Evolutionary conservation across 116 monocot species (phyloP), one percentile per base, ranked within the genome.

Genomic region (Posidonia oceanica): DNA sequence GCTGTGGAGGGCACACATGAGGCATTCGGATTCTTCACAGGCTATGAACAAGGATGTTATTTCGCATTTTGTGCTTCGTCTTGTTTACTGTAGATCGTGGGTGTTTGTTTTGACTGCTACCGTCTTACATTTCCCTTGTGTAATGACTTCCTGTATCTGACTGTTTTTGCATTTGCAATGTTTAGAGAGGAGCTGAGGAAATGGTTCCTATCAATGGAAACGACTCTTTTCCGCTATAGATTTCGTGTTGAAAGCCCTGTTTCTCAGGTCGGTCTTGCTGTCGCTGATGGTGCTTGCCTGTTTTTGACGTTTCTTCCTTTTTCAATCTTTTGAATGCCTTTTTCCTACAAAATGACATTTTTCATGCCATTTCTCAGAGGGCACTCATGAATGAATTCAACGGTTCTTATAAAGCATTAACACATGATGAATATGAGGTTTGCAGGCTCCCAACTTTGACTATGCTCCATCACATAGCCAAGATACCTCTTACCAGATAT

Each of bases 161-260:
- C 7, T 48, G 12, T 12, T 48, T 21, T 64, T 67, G 37, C 15
- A 16, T 53, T 66, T 77, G 22, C 29, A 39, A 52, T 64, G 29
- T 63, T 22, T 54, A 93, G 93, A 59, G 98, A 99, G 21, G 98
- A 99, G n/a, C 51, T 84, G 77, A 87, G 90, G 58, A 99, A 87
- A 63, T 99, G 98, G 98, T 93, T 99, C 78, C 86, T 99, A 74
- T 90, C 88, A 10, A 90, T 86, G 87, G 98, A 99, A 77, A 90
- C 93, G 2, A 70, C 79, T 1, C 86, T 99, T 42, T 99, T 99
- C 54, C 89, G 87, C 41, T 88, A 88, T 68, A 81, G 90, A 4
- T 93, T 86, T 83, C 85, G 87, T 4, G 77, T 77, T 40, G 77
- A 93, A 82, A 80, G 69, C 62, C 39, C 54, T 52, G 93, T 93